phyloP scores from a whole-genome alignment of 1,284 basidiomycete species.

The Apiotrichum montevideense region DNA sequence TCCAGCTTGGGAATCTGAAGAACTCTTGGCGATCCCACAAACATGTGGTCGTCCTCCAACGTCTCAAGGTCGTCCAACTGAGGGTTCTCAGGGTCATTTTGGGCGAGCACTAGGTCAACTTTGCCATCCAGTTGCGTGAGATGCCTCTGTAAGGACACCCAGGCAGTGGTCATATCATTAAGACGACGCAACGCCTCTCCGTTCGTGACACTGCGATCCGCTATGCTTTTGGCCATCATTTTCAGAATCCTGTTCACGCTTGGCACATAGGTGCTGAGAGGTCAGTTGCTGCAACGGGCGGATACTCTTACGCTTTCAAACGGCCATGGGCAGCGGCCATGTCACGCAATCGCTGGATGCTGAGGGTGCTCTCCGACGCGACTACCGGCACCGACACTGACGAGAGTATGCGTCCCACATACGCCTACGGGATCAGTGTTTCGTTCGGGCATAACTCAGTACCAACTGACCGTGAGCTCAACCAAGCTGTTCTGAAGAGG shows the following conservation, averaged over 20 bases:
- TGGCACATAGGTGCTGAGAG: conserved; percentile 61
- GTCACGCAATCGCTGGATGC: conserved; percentile 21
- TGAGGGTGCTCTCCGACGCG: conserved; percentile 24
- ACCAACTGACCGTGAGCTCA: conserved; percentile 26
- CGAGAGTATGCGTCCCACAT: conserved; percentile 28
- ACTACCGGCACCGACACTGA: conserved; percentile 19
- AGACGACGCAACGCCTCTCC: conserved; percentile 77
- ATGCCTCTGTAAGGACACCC: conserved; percentile 25
- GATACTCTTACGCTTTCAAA: conserved; percentile 22
- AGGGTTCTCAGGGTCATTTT: conserved; percentile 17
- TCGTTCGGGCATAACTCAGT: too few species aligned
- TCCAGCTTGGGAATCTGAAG: conserved; percentile 4
- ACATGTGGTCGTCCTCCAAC: conserved; percentile 16
- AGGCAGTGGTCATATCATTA: conserved; percentile 28
- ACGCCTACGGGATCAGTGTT: conserved; percentile 12
- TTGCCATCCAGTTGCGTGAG: conserved; percentile 32
- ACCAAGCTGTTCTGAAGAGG: conserved; percentile 67
- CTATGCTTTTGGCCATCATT: conserved; percentile 85
- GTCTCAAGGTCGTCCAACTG: conserved; percentile 19
- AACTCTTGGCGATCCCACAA: neutral
- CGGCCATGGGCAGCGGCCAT: conserved; percentile 28
- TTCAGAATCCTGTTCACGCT: conserved; percentile 86
- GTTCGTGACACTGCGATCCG: conserved; percentile 85
- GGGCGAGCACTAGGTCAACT: conserved; percentile 22
- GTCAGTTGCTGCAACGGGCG: conserved; percentile 48